Percentiles rank a stretch among this genome's conserved stretches.
Evolutionary conservation across 768 basidiomycete genomes (phyloP).

Genomic region (Agrocybe praecox): DNA sequence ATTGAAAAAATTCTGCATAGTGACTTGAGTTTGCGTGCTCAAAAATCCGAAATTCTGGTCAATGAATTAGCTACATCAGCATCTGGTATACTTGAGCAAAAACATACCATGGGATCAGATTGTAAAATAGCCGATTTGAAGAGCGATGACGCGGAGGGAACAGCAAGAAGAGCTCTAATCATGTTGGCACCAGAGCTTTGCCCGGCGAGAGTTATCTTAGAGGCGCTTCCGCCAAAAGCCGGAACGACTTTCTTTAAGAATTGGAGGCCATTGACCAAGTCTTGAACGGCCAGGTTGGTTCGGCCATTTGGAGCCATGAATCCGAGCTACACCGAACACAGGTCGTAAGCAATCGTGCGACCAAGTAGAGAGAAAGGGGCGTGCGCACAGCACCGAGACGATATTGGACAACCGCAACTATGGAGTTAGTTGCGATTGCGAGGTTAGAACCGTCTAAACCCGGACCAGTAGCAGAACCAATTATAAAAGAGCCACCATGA

Average conservation of each 20-base stretch:
- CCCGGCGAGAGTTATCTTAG: conserved; percentile 75
- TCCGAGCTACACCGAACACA: conserved; percentile 54
- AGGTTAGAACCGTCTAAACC: conserved; percentile 80
- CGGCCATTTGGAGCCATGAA: conserved; percentile 71
- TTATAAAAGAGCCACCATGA: conserved; percentile 82
- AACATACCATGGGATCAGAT: conserved; percentile 81
- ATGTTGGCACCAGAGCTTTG: conserved; percentile 83
- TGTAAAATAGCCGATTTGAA: conserved; percentile 83
- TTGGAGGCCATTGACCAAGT: conserved; percentile 64
- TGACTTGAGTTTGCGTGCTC: conserved; percentile 50
- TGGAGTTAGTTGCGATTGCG: conserved; percentile 68
- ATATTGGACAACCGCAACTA: conserved; percentile 85
- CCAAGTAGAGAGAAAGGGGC: background rate
- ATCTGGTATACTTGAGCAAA: background rate
- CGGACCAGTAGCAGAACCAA: conserved; percentile 69
- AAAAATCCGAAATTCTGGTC: conserved; percentile 74
- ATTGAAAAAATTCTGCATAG: conserved; percentile 57
- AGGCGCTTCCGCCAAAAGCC: conserved; percentile 66
- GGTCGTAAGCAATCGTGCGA: background rate
- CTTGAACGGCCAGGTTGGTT: conserved; percentile 73
- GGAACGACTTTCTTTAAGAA: conserved; percentile 62
- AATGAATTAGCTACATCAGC: too few relatives aligned
- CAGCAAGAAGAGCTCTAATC: conserved; percentile 75
- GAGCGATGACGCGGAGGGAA: conserved; percentile 67
- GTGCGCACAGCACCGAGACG: conserved; percentile 78